Conservation (phyloP, 371 early-diverging fungal genomes). For the Rhizopus microsporus region DNA sequence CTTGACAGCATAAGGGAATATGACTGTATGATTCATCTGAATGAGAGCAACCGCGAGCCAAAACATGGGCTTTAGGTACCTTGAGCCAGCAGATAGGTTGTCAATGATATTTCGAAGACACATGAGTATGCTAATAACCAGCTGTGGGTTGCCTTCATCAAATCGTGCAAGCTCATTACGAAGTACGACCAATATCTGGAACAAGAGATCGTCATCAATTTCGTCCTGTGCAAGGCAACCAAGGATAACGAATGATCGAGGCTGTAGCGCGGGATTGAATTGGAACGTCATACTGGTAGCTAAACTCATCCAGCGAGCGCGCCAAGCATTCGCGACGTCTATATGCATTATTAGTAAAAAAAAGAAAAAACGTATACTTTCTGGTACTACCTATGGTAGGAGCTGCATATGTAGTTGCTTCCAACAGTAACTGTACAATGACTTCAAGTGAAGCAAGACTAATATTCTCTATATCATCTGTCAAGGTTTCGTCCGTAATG, state of each 20-base stretch:
- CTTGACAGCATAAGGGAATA: constrained; percentile 70
- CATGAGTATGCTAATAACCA: constrained; percentile 83
- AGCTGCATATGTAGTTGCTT: constrained; percentile 74
- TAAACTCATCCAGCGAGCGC: constrained; percentile 88
- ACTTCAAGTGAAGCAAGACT: constrained; percentile 73
- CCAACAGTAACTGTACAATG: constrained; percentile 74
- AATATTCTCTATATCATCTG: constrained; percentile 63
- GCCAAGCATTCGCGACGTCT: constrained; percentile 76
- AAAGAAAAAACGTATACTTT: no score
- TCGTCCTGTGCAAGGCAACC: constrained; percentile 86
- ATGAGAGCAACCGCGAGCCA: constrained; percentile 88
- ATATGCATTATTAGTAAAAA: neutral
- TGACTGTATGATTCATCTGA: constrained; percentile 76
- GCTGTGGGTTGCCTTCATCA: constrained; percentile 68
- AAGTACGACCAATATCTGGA: constrained; percentile 84
- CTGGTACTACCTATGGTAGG: constrained; percentile 58
- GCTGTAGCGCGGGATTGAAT: constrained; percentile 88
- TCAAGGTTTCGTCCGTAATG: constrained; percentile 57
- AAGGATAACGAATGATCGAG: constrained; percentile 88
- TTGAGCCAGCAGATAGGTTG: constrained; percentile 69
- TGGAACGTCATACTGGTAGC: constrained; percentile 89
- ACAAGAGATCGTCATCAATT: constrained; percentile 82
- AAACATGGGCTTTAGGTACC: constrained; percentile 78
- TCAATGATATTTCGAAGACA: constrained; percentile 82
- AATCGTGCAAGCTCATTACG: constrained; percentile 79